phyloP scores from a whole-genome alignment of 768 basidiomycete genomes.

The Leccinum disarticulatum region DNA sequence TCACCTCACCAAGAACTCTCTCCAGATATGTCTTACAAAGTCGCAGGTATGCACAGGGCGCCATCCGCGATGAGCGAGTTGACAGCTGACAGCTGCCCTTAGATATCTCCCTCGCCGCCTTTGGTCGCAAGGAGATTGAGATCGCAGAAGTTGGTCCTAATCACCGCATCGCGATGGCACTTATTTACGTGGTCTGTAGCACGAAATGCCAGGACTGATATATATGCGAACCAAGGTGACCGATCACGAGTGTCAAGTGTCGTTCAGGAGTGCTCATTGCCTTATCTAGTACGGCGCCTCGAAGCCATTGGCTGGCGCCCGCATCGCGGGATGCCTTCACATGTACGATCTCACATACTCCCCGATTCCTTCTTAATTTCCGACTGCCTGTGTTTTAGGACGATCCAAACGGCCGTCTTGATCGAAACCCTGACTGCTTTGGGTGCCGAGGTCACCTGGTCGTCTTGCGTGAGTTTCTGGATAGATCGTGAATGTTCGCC shows the following conservation, averaged over 20 bases:
- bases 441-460: constrained; percentile 98
- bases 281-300: constrained; percentile 63
- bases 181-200: constrained; percentile 41
- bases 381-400: constrained; percentile 54
- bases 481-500: not conserved
- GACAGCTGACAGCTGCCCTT: constrained; percentile 5
- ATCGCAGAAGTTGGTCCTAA: constrained; percentile 82
- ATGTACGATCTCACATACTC: constrained; percentile 55
- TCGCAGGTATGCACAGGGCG: constrained; percentile 59
- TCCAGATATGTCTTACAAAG: constrained; percentile 77
- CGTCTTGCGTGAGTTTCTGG: constrained; percentile 75
- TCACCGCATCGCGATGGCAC: constrained; percentile 12
- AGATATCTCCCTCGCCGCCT: constrained; percentile 97
- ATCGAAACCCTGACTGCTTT: constrained; percentile 96
- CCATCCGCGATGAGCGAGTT: not conserved
- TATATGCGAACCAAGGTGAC: constrained; percentile 83
- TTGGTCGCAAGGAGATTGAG: constrained; percentile 99
- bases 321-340: constrained; percentile 97
- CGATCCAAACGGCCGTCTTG: constrained; percentile 97
- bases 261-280: constrained; percentile 14
- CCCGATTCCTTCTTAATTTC: not conserved
- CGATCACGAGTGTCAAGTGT: not conserved
- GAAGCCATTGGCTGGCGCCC: constrained; percentile 90
- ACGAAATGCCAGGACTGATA: constrained; percentile 96
- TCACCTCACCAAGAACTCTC: constrained; percentile 15